phyloP scores from a whole-genome alignment of 257 asterid species.

The Plantago major region DNA sequence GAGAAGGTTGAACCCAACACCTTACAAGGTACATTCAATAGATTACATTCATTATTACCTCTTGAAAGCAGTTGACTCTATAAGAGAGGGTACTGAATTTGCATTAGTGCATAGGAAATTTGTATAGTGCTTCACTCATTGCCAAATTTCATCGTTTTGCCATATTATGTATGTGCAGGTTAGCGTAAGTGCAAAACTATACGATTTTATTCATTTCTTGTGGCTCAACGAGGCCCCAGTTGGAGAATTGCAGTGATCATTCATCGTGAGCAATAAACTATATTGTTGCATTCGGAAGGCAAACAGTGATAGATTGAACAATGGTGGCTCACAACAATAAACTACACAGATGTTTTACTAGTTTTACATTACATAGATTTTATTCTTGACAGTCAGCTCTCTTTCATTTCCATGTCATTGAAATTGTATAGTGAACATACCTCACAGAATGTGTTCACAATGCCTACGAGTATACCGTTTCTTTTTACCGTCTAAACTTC shows the following conservation, averaged over 20 bases:
- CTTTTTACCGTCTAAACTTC: too few relatives aligned
- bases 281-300: conserved; percentile 1
- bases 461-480: not conserved
- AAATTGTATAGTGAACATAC: conserved; percentile 7
- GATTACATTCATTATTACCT: not conserved
- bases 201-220: conserved; percentile 90
- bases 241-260: conserved; percentile 74
- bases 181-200: conserved; percentile 85
- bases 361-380: not conserved
- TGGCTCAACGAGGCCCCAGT: conserved; percentile 99
- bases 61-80: not conserved
- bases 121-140: not conserved
- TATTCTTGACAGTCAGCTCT: not conserved
- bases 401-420: not conserved
- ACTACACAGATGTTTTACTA: not conserved
- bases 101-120: not conserved
- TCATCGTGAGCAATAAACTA: not conserved
- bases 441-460: conserved; percentile 9
- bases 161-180: conserved; percentile 45
- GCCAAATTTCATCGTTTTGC: conserved; percentile 1
- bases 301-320: conserved; percentile 8
- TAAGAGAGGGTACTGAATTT: not conserved
- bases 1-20: conserved; percentile 97
- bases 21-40: conserved; percentile 69
- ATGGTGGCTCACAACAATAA: conserved; percentile 6